Evolutionary conservation across 345 rosid genomes (phyloP), one percentile per base, ranked within the genome.

Genomic region (Moricandia moricandioides): DNA sequence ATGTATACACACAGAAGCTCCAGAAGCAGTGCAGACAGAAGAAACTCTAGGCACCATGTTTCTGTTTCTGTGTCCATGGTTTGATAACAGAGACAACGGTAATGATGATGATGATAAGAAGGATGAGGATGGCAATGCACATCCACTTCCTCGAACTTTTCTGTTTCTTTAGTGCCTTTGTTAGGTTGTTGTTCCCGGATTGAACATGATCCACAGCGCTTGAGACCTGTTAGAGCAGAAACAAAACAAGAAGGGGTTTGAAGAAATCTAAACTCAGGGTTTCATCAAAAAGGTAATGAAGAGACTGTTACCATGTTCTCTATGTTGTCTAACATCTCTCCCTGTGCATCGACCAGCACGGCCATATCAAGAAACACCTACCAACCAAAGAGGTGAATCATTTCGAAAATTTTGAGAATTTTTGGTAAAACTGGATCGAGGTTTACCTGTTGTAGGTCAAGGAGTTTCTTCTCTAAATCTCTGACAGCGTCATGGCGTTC

Each of bases 341-440:
- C 97, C 65, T 92, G 98, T 52, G 94, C 93, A 64, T 96, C 94
- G 45, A 92, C 98, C 82, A 96, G 72, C 59, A 92, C 99, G 1
- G 98, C 98, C 90, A 96, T 92, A 74, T 96, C 98, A 54, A 92
- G 80, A 83, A 91, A 96, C 77, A 91, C 79, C 99, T 96, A 91
- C 52, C 83, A 58, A 76, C 35, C 33, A 12, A 1, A 27, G 52
- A 0, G 27, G n/a, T 17, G 68, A 58, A 62, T 67, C 51, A 67
- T 6, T 65, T 21, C 11, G 52, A 55, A 54, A 12, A 7, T 33
- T 33, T 64, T 31, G 58, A 39, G 51, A 45, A 37, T 4, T 45
- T 45, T 45, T 45, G 18, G 52, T 72, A 7, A n/a, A n/a, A 56
- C 12, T 9, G 1, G 56, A 67, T 47, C 0, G 31, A 72, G 17